A percentile compares a stretch with the other conserved stretches of the same genome.
phyloP scores from a whole-genome alignment of 768 basidiomycete species.

The Pleurotus sapidus region DNA sequence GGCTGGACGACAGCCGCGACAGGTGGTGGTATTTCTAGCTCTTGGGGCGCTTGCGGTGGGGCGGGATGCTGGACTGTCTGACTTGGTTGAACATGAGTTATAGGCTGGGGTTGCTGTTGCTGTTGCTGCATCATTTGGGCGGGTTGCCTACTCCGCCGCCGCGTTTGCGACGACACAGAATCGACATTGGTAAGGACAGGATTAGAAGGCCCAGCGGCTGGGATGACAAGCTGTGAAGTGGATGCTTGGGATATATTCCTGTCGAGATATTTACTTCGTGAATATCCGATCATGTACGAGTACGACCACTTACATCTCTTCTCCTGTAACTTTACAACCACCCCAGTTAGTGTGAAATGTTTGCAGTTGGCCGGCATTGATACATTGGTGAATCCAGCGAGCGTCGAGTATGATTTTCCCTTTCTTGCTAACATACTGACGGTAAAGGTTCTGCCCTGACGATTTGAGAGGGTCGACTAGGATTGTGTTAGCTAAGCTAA shows the following conservation, averaged over 20 bases:
- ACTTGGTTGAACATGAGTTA: constrained; percentile 23
- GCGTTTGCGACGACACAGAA: constrained; percentile 19
- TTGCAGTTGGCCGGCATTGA: constrained; percentile 65
- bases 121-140: background rate
- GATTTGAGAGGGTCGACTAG: constrained; percentile 76
- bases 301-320: constrained; percentile 56
- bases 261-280: constrained; percentile 16
- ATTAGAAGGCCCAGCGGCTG: background rate
- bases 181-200: background rate
- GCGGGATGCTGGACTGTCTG: constrained; percentile 14
- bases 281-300: background rate
- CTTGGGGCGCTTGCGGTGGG: constrained; percentile 15
- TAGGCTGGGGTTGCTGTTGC: background rate
- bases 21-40: constrained; percentile 20
- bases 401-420: constrained; percentile 73
- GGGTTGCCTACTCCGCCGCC: background rate
- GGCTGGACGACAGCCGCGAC: constrained; percentile 28
- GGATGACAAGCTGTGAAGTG: constrained; percentile 7
- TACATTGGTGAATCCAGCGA: constrained; percentile 77
- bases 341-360: constrained; percentile 78
- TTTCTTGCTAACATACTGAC: constrained; percentile 78
- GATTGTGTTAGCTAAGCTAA: constrained; percentile 10
- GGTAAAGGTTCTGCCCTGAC: constrained; percentile 78
- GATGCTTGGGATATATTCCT: constrained; percentile 13
- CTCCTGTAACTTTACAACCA: constrained; percentile 76